A percentile compares a stretch with the other conserved stretches of the same genome.
phyloP scores from a whole-genome alignment of 2,329 filamentous ascomycete species.

The Xylaria sp. region DNA sequence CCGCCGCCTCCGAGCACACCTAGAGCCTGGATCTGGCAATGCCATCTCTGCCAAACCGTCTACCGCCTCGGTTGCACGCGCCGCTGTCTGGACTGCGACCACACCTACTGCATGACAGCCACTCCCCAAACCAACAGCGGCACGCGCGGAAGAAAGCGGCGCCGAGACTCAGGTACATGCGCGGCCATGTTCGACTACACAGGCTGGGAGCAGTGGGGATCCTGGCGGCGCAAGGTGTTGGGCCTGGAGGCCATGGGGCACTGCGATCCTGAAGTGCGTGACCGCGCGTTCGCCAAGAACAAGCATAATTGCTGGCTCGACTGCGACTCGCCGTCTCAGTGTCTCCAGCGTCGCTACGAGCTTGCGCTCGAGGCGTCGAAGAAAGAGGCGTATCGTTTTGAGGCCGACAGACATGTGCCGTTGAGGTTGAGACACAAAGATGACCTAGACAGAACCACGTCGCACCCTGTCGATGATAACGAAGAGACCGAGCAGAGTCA shows the following conservation, averaged over 20 bases:
- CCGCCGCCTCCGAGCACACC: constrained; percentile 23
- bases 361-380: constrained; percentile 38
- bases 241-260: constrained; percentile 21
- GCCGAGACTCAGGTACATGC: constrained; percentile 17
- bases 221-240: constrained; percentile 29
- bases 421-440: constrained; percentile 8
- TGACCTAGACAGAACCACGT: background rate
- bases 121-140: background rate
- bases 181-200: constrained; percentile 29
- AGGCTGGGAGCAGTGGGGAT: constrained; percentile 30
- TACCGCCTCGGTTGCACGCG: constrained; percentile 34
- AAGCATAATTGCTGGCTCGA: constrained; percentile 26
- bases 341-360: constrained; percentile 37
- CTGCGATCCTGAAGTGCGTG: constrained; percentile 29
- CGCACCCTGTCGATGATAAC: background rate
- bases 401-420: constrained; percentile 19
- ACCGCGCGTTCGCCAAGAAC: constrained; percentile 21
- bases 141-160: constrained; percentile 20
- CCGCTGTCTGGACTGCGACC: constrained; percentile 32
- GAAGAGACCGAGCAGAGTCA: constrained; percentile 14
- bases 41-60: constrained; percentile 30
- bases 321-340: constrained; percentile 40
- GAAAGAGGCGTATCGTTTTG: constrained; percentile 24
- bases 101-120: constrained; percentile 25
- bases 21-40: constrained; percentile 35